Evolutionary conservation across 805 yeast genomes (phyloP), one percentile per base, ranked within the genome.

Genomic region (Grigorovia yakushimaensis): DNA sequence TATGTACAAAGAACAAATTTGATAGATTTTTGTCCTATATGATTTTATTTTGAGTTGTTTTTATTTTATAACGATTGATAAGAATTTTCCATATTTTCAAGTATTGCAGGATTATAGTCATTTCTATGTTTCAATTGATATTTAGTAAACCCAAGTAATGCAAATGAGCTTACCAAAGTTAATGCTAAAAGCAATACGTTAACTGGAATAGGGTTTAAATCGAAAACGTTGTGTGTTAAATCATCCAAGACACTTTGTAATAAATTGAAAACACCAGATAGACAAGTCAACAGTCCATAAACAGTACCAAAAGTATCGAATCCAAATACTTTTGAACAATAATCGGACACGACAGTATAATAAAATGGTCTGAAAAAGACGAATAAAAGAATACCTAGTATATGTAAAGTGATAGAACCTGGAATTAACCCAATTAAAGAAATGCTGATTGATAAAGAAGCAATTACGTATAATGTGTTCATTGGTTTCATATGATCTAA

Each of bases 311-410:
- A 89, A 1, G 94, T 88, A 47, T 79, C 82, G 65, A 84, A 88
- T 0, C 98, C 98, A 68, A 91, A 89, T 30, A 89, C 91, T 62
- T 89, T 89, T 24, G 95, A 94, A 58, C 88, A 78, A 63, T 82
- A 88, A 65, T 91, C 97, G 1, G 95, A 84, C 6, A 88, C 87
- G 1, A 94, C 86, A 1, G 98, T 89, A 66, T 89, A 91, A 60
- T 85, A 88, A 60, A 89, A 85, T 10, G 98, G 96, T 63, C 98
- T 75, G 66, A 85, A 88, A 1, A 85, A 71, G 10, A 88, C 97
- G 54, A 89, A 69, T 27, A 84, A 53, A 1, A 79, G 55, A 40
- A 89, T 84, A 2, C 95, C 95, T 1, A 76, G 41, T 42, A 84
- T 73, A 39, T 89, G 88, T 2, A 77, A 72, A 1, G 27, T 9